These are phyloP conservation scores for Kwoniella pini DNA, from an alignment of 768 basidiomycete genomes.

Conservation along the genomic window DNA sequence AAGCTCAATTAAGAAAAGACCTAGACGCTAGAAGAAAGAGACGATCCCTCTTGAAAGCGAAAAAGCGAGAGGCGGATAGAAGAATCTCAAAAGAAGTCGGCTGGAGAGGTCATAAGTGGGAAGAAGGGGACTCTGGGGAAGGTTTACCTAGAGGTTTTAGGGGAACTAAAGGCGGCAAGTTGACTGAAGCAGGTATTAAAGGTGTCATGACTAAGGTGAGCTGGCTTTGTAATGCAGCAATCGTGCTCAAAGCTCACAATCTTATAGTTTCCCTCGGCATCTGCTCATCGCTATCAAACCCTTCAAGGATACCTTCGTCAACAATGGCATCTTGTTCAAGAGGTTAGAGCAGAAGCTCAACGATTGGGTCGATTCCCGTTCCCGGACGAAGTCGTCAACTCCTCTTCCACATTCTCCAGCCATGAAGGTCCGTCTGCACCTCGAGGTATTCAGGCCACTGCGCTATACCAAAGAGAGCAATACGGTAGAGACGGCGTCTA, in stretches of 20 bases:
- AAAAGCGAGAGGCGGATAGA: slow-evolving; percentile 31
- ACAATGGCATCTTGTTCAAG: slow-evolving; percentile 68
- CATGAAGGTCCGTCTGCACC: slow-evolving; percentile 14
- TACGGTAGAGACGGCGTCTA: slow-evolving; percentile 21
- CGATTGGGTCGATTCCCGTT: slow-evolving; percentile 39
- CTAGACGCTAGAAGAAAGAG: slow-evolving; percentile 22
- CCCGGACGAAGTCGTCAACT: slow-evolving; percentile 24
- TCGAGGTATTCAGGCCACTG: slow-evolving; percentile 10
- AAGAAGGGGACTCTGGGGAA: slow-evolving; percentile 41
- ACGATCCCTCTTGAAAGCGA: slow-evolving; percentile 14
- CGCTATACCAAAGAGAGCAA: slow-evolving; percentile 13
- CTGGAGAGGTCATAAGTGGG: slow-evolving; percentile 54
- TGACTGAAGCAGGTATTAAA: slow-evolving; percentile 54
- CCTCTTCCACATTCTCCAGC: slow-evolving; percentile 18
- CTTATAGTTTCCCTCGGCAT: slow-evolving; percentile 82
- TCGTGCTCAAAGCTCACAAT: background rate
- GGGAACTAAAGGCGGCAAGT: slow-evolving; percentile 39
- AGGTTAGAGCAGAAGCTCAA: slow-evolving; percentile 41
- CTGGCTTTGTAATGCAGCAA: slow-evolving; percentile 18
- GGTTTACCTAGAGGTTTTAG: slow-evolving; percentile 47
- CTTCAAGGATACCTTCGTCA: slow-evolving; percentile 77
- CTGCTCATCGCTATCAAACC: slow-evolving; percentile 78
- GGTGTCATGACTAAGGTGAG: slow-evolving; percentile 60
- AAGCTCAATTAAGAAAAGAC: slow-evolving; percentile 27
- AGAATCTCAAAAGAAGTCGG: slow-evolving; percentile 32